Percentiles rank a stretch among this genome's conserved stretches.
Evolutionary conservation across 768 basidiomycete genomes (phyloP).

Genomic region (Tylopilus plumbeoviolaceoides): DNA sequence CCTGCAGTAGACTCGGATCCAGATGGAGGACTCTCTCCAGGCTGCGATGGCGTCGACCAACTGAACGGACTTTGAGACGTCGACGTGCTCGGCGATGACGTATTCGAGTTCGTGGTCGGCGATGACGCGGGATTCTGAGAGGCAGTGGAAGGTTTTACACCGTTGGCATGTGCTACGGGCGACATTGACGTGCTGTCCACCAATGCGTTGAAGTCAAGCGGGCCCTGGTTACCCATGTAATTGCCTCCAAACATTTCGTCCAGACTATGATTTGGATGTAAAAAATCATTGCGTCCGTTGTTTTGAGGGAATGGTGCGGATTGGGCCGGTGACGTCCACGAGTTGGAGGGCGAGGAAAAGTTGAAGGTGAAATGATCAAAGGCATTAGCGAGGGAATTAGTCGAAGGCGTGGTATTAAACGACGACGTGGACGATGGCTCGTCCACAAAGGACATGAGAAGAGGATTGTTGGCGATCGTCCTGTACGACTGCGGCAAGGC

Average conservation of each 20-base stretch:
- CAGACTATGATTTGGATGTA: constrained; percentile 26
- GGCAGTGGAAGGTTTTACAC: constrained; percentile 11
- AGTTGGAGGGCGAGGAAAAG: constrained; percentile 35
- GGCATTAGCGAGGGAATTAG: constrained; percentile 26
- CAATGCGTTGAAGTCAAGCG: constrained; percentile 32
- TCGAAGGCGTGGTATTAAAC: constrained; percentile 14
- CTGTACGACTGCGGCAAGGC: constrained; percentile 55
- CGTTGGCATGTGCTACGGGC: constrained; percentile 48
- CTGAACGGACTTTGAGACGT: constrained; percentile 24
- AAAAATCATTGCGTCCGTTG: constrained; percentile 21
- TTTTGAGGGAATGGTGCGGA: constrained; percentile 18
- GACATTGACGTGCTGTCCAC: constrained; percentile 30
- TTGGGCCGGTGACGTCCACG: constrained; percentile 21
- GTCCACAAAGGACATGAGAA: constrained; percentile 79
- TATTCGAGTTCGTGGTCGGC: constrained; percentile 16
- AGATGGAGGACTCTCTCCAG: constrained; percentile 34
- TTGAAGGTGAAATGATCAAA: constrained; percentile 44
- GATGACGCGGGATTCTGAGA: constrained; percentile 18
- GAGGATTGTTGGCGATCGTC: constrained; percentile 78
- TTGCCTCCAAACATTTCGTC: constrained; percentile 46
- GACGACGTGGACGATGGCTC: constrained; percentile 35
- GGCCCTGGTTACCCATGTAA: constrained; percentile 29
- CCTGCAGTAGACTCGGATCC: constrained; percentile 30
- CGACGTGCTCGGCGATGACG: constrained; percentile 27
- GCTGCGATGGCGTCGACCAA: constrained; percentile 24